These are phyloP conservation scores for Podospora anserina DNA, from an alignment of 495 filamentous ascomycete genomes.

Conservation along the genomic window DNA sequence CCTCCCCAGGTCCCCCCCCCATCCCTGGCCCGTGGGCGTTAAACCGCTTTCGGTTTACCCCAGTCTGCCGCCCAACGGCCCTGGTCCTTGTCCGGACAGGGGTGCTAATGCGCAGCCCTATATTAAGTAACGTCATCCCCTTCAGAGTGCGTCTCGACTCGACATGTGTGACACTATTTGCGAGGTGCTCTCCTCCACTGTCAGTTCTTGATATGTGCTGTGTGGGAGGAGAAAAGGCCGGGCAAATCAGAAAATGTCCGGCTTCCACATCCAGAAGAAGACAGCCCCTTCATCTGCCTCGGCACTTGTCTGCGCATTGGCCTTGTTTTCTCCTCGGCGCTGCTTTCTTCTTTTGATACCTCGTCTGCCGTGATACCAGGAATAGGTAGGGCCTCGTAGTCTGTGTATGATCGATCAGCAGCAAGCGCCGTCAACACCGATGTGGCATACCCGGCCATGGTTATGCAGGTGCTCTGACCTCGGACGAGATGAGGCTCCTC, in stretches of 20 bases:
- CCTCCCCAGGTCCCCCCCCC: not conserved
- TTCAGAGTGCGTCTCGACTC: not conserved
- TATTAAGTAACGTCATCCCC: slow-evolving; percentile 37
- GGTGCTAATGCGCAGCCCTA: slow-evolving; percentile 32
- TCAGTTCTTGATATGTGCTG: no score
- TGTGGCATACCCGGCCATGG: not conserved
- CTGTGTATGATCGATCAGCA: slow-evolving; percentile 3
- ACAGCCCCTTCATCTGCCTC: not conserved
- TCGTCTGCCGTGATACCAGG: not conserved
- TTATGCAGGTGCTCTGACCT: not conserved
- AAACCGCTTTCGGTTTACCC: slow-evolving; percentile 30
- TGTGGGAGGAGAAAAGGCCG: no score
- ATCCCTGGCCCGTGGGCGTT: slow-evolving; percentile 24
- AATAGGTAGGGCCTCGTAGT: not conserved
- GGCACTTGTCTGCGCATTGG: not conserved
- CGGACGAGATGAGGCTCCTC: not conserved
- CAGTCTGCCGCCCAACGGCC: slow-evolving; percentile 22
- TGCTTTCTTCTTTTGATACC: not conserved
- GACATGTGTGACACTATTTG: not conserved
- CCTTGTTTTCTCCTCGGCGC: not conserved
- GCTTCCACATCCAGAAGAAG: slow-evolving; percentile 33
- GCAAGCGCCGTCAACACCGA: slow-evolving; percentile 3
- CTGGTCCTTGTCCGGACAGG: slow-evolving; percentile 16
- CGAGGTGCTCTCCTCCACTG: no score
- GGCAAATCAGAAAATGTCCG: slow-evolving; percentile 30